Conservation (phyloP, 805 yeast genomes). For the Monosporozyma siamensis region DNA sequence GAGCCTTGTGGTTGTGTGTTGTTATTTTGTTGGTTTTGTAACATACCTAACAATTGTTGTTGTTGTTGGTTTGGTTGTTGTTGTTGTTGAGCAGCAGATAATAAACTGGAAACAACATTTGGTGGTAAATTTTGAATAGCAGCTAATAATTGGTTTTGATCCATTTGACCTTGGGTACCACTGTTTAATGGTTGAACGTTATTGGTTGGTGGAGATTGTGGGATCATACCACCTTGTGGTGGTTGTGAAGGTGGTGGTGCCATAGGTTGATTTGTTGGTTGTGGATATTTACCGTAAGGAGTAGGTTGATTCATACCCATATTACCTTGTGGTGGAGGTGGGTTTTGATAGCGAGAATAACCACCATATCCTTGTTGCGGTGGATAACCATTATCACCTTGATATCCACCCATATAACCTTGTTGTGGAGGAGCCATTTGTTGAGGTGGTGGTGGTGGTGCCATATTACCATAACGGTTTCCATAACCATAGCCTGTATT, state of each 20-base stretch:
- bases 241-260: no score
- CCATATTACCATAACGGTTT: conserved; percentile 9
- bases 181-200: conserved; percentile 21
- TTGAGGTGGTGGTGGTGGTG: conserved; percentile 20
- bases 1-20: conserved; percentile 14
- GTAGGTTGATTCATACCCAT: conserved; percentile 6
- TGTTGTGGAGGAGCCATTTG: conserved; percentile 13
- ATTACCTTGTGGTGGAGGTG: conserved; percentile 1
- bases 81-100: conserved; percentile 29
- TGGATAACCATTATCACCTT: conserved; percentile 6
- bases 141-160: conserved; percentile 26
- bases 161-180: conserved; percentile 19
- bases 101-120: conserved; percentile 25
- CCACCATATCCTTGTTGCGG: conserved; percentile 12
- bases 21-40: conserved; percentile 25
- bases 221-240: conserved; percentile 13
- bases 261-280: conserved; percentile 5
- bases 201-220: conserved; percentile 17
- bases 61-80: conserved; percentile 25
- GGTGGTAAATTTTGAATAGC: conserved; percentile 31
- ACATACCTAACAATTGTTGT: conserved; percentile 23
- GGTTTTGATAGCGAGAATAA: conserved; percentile 15
- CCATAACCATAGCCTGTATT: conserved; percentile 6
- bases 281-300: conserved; percentile 2
- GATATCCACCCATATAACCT: conserved; percentile 7